Conservation (phyloP, 2,329 filamentous ascomycete species). For the Stagonosporopsis vannaccii region DNA sequence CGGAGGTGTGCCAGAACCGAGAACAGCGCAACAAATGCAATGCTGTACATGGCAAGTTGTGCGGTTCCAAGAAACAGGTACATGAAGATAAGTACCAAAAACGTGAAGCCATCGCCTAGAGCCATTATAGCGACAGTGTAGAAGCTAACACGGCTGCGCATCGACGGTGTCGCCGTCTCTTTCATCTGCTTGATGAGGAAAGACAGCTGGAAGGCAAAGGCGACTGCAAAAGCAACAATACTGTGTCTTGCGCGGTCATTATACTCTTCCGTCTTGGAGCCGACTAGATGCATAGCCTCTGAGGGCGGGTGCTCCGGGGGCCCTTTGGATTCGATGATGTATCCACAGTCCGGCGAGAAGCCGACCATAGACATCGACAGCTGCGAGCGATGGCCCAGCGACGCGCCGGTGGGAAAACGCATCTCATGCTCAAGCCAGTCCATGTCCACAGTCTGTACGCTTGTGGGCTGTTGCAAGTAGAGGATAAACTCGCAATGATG, state of each 20-base stretch:
- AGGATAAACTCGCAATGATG: conserved; percentile 90
- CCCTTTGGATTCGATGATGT: conserved; percentile 67
- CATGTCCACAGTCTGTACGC: conserved; percentile 47
- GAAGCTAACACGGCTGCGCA: conserved; percentile 69
- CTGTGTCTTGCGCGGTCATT: conserved; percentile 60
- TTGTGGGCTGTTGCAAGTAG: conserved; percentile 73
- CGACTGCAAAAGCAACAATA: conserved; percentile 60
- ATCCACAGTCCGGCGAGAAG: conserved; percentile 73
- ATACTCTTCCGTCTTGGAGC: conserved; percentile 65
- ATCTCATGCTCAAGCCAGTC: conserved; percentile 66
- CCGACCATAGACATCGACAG: conserved; percentile 66
- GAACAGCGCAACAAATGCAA: conserved; percentile 66
- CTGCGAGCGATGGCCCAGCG: conserved; percentile 58
- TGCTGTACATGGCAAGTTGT: conserved; percentile 63
- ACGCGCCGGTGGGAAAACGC: conserved; percentile 65
- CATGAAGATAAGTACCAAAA: conserved; percentile 63
- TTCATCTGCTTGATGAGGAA: conserved; percentile 69
- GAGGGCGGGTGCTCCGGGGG: conserved; percentile 62
- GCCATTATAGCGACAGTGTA: conserved; percentile 69
- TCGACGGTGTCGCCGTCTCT: conserved; percentile 70
- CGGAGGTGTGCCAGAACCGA: conserved; percentile 69
- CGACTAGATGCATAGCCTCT: conserved; percentile 61
- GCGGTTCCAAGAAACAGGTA: conserved; percentile 60
- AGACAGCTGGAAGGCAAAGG: conserved; percentile 61
- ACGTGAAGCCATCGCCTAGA: conserved; percentile 66